A percentile compares a stretch with the other conserved stretches of the same genome.
These are phyloP conservation scores for Chrysoporthe puriensis DNA, from an alignment of 2,329 filamentous ascomycete species.

Conservation along the genomic window DNA sequence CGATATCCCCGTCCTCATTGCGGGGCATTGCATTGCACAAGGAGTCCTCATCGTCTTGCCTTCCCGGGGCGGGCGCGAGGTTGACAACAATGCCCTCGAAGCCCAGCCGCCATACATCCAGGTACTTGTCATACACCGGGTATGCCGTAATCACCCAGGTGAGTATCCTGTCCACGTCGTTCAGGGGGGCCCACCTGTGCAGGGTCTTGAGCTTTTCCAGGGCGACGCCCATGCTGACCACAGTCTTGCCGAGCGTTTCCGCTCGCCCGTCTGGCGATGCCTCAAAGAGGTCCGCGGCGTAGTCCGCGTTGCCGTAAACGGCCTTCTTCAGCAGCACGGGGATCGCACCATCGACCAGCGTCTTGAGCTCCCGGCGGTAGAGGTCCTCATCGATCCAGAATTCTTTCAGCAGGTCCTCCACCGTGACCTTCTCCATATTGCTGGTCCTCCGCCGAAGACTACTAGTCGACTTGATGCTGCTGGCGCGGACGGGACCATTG, in stretches of 20 bases:
- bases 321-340: slow-evolving; percentile 88
- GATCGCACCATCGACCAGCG: slow-evolving; percentile 91
- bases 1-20: slow-evolving; percentile 67
- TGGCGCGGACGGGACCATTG: slow-evolving; percentile 60
- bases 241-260: slow-evolving; percentile 75
- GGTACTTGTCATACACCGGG: slow-evolving; percentile 81
- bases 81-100: slow-evolving; percentile 96
- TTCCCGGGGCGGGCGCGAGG: slow-evolving; percentile 68
- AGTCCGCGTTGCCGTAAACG: slow-evolving; percentile 68
- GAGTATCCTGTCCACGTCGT: slow-evolving; percentile 72
- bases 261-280: slow-evolving; percentile 56
- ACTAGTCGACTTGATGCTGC: slow-evolving; percentile 74
- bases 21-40: slow-evolving; percentile 61
- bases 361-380: slow-evolving; percentile 89
- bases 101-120: slow-evolving; percentile 86
- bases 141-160: slow-evolving; percentile 81
- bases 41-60: slow-evolving; percentile 61
- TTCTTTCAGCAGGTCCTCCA: slow-evolving; percentile 77
- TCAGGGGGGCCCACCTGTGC: slow-evolving; percentile 79
- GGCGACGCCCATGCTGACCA: slow-evolving; percentile 90
- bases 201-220: slow-evolving; percentile 81
- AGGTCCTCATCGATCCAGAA: slow-evolving; percentile 82
- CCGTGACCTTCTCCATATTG: slow-evolving; percentile 67
- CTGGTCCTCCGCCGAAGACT: slow-evolving; percentile 77
- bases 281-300: slow-evolving; percentile 70